Evolutionary conservation across 2,329 filamentous ascomycete species (phyloP), one percentile per base, ranked within the genome.

Genomic region (Ophioceras dolichostomum): DNA sequence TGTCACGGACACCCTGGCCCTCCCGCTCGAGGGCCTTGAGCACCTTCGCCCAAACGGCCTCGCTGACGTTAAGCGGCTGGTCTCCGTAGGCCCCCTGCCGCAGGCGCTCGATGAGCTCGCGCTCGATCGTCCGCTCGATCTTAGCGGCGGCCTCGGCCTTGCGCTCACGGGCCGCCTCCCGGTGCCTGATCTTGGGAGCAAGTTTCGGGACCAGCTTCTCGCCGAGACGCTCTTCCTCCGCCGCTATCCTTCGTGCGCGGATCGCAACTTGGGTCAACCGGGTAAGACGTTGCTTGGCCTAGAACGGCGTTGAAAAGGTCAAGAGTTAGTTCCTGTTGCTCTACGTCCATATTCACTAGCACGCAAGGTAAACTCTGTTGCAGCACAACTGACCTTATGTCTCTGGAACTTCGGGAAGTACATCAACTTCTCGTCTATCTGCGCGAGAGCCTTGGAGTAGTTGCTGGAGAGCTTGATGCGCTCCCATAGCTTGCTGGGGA

Each of bases 1-100:
- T 76, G 56, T 95, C 89, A 38, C 85, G 70, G 45, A 75, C 68
- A 32, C 82, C 89, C 51, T 93, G 79, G 41, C 89, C 88, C 49
- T 82, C 81, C 48, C 83, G 74, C 70, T 98, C 91, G 60, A 98
- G 70, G 4, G 86, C 86, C 43, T 79, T 78, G 49, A 98, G 76
- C 7, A 98, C 91, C 72, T 88, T 94, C 73, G 93, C 93, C 91
- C 91, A 98, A 43, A 98, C 86, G 12, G 75, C 72, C 58, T 95
- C 87, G 58, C 93, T 91, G 36, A 94, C 88, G 55, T 98, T 98
- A 46, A 98, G 68, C 30, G 91, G 91, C 55, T 85, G 77, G 50
- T 96, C 88, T 38, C 91, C 91, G 59, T 98, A 96, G 3, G 88
- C 88, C 32, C 91, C 91, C 53, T 86, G 88, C 46, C 88, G 73